Base-by-base conservation (phyloP, 768 basidiomycete genomes). In the Kondoa malvinella region DNA sequence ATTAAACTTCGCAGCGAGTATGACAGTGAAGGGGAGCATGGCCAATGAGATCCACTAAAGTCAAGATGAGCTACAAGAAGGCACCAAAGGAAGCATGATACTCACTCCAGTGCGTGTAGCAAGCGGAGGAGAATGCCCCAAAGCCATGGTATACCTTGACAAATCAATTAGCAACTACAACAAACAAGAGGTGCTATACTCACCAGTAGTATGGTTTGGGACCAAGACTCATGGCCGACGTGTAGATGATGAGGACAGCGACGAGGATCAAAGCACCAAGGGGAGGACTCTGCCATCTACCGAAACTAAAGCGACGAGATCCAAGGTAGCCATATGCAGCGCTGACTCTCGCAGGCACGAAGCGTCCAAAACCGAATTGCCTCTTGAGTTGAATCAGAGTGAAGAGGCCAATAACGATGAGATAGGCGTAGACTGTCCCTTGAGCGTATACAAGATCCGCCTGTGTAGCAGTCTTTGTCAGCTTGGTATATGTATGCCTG, bases 1-100 rank as follows among this genome's bases (percentile, higher is more conserved):
- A 69, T 74, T 75, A 58, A 64, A 69, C 59, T 76, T 76, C 27
- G 72, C 71, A 14, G 70, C 75, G 62, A 76, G 70, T 0, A 63
- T 12, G 30, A 50, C 21, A 21, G 12, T 8, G 40, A 50, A 50
- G 21, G 40, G 40, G 8, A 50, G 40, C 40, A 50, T 50, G 21
- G 40, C 40, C 8, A 50, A 8, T 50, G 40, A 50, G 21, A 50
- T 50, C 40, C 40, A n/a, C n/a, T n/a, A n/a, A n/a, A 50, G 40
- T 21, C 40, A 50, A 21, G 8, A 50, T 21, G 40, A 50, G 40
- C 21, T n/a, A n/a, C n/a, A n/a, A 50, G 40, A 8, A 8, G 8
- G 40, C 40, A 50, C 40, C 21, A 50, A 50, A 8, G 40, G 40
- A 21, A 21, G 8, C 40, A 50, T 21, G 21, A 50, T 21, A 21